Evolutionary conservation across 2,329 filamentous ascomycete genomes (phyloP), one percentile per base, ranked within the genome.

Genomic region (Fusarium globosum): DNA sequence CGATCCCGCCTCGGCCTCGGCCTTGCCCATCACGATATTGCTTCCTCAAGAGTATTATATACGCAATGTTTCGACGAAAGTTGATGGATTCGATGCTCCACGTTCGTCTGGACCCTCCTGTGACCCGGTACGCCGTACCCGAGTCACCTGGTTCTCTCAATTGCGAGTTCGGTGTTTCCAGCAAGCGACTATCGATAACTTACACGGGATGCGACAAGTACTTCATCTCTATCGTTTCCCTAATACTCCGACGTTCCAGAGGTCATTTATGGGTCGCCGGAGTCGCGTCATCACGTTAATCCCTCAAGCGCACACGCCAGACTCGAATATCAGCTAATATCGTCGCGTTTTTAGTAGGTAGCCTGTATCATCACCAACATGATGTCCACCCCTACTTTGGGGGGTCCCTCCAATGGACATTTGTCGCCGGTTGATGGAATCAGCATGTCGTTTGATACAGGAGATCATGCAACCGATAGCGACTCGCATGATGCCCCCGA

Each of bases 401-500:
- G 85, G 76, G 87, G 89, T 83, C 86, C 90, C 80, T 86, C 88
- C 79, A 93, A 94, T 83, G 92, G 92, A 80, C 88, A 91, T 82
- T 80, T 86, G 77, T 89, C 89, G 80, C 87, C 89, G 76, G 83
- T 86, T 73, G 85, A 86, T 76, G 83, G 86, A 75, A 82, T 80
- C 67, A 80, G 79, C 61, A 81, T 82, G 62, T 79, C 80, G 68
- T 77, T 82, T 56, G 81, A 83, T 72, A 81, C 82, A 69, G 83
- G 81, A 55, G 76, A 73, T 51, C 74, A 69, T 55, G 74, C 60
- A 64, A 77, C 73, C 83, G 93, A 94, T 77, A 94, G 91, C 86
- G 93, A 95, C 77, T 87, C 93, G 69, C 95, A 93, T 78, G 93
- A 97, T 79, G 86, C 89, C 76, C 88, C 89, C 79, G 89, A 92